These are phyloP conservation scores for Pontederia crassipes DNA, from an alignment of 176 grass and related monocot species.

Conservation along the genomic window DNA sequence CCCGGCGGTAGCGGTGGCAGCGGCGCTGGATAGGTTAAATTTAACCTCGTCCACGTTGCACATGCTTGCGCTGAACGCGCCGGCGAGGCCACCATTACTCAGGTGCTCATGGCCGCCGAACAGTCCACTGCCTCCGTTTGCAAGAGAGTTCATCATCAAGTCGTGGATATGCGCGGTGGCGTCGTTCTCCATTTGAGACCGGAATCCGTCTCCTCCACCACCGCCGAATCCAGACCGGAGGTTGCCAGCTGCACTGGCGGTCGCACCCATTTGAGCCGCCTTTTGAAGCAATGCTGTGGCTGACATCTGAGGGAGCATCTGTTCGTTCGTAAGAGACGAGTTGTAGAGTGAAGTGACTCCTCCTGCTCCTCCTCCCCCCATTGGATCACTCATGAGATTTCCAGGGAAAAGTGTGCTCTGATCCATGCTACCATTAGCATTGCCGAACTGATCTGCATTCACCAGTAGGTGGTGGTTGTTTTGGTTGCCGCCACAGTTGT, in stretches of 20 bases:
- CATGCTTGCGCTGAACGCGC: not conserved
- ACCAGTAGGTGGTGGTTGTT: constrained; percentile 1
- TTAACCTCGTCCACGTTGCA: constrained; percentile 5
- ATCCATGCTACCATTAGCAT: not conserved
- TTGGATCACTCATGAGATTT: constrained; percentile 47
- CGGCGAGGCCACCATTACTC: not conserved
- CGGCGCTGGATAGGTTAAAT: not conserved
- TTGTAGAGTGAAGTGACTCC: constrained; percentile 17
- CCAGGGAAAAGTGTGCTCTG: constrained; percentile 41
- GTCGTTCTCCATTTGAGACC: constrained; percentile 58
- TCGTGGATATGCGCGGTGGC: constrained; percentile 40
- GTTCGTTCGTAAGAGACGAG: constrained; percentile 47
- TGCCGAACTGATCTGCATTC: not conserved
- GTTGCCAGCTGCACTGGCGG: constrained; percentile 20
- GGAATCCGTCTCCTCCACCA: constrained; percentile 17
- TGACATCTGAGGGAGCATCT: constrained; percentile 75
- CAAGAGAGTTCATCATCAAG: constrained; percentile 94
- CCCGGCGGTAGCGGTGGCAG: not conserved
- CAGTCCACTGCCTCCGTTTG: constrained; percentile 21
- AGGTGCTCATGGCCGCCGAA: not conserved
- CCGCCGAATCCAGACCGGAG: constrained; percentile 43
- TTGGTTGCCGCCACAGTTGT: not conserved
- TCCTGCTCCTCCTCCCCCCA: constrained; percentile 16
- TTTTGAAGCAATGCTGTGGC: constrained; percentile 87
- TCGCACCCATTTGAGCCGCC: constrained; percentile 83